A percentile compares a stretch with the other conserved stretches of the same genome.
These are phyloP conservation scores for Saccharomyces hybrid DNA, from an alignment of 1,139 yeast species.

Conservation along the genomic window DNA sequence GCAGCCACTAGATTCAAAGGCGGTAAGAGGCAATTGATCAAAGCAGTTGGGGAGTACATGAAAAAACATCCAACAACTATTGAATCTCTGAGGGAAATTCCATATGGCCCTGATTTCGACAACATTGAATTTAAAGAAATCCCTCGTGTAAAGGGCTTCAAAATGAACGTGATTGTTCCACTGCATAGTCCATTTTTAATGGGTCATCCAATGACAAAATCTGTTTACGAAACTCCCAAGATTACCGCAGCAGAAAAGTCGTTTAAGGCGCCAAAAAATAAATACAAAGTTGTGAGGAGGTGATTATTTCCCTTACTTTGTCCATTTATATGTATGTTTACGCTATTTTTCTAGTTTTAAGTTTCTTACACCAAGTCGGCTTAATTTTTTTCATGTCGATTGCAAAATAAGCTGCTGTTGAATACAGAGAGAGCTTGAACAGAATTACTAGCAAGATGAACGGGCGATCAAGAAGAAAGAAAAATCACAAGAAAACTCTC, in stretches of 20 bases:
- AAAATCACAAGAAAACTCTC: neutral
- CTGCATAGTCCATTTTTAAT: slow-evolving; percentile 69
- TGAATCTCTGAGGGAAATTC: slow-evolving; percentile 52
- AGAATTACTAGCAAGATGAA: neutral
- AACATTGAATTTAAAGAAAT: slow-evolving; percentile 53
- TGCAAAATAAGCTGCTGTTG: neutral
- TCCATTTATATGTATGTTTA: neutral
- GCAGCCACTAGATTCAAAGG: slow-evolving; percentile 34
- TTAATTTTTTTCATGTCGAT: neutral
- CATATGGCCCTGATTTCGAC: slow-evolving; percentile 41
- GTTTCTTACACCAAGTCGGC: neutral
- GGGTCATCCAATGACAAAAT: slow-evolving; percentile 79
- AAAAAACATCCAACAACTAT: slow-evolving; percentile 64
- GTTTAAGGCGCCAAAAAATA: slow-evolving; percentile 39
- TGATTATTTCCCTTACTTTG: slow-evolving; percentile 7
- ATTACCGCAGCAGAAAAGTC: slow-evolving; percentile 34
- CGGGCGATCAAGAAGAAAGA: neutral
- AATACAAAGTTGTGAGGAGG: slow-evolving; percentile 36
- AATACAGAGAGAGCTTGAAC: neutral
- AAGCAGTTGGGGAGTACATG: slow-evolving; percentile 55
- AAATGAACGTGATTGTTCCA: slow-evolving; percentile 81
- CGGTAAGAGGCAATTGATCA: slow-evolving; percentile 63
- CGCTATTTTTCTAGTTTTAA: neutral
- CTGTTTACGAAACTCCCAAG: slow-evolving; percentile 54
- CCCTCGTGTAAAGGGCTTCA: slow-evolving; percentile 76